Evolutionary conservation across 805 yeast species (phyloP), one percentile per base, ranked within the genome.

Genomic region (Kodamaea jinghongensis): DNA sequence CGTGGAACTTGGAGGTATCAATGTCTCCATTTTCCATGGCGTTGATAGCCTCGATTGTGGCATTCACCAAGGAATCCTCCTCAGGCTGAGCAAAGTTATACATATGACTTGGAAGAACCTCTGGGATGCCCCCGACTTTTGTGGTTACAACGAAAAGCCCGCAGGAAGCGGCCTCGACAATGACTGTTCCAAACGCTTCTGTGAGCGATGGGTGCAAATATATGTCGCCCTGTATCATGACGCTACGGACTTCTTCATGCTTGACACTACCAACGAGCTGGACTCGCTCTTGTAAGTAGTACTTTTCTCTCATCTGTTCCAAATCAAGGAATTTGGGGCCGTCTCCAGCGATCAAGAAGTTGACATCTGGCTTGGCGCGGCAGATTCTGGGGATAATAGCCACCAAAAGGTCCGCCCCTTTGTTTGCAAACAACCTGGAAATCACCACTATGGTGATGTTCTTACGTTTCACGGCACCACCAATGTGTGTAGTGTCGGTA

Each of bases 81-180:
- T 91, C 86, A 0, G 97, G 95, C 11, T 81, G 74, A 0, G 98
- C 90, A 61, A 86, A 93, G 1, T 84, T 83, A 1, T 96, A 89
- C 98, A 93, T 93, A 52, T 89, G 86, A 16, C 74, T 73, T 0
- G 99, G 99, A 28, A 93, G 63, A 3, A 93, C 98, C 56, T 93
- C 99, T 0, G 97, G 97, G 28, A 93, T 90, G 4, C 99, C 99
- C 9, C 99, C 99, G 0, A 93, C 99, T 42, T 81, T 79, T 0
- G 99, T 93, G 0, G 97, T 89, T 0, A 93, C 99, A 2, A 93
- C 96, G 13, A 86, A 71, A 27, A 93, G 60, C 0, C 97, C 97
- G 67, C 98, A 93, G 1, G 96, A 84, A 0, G 97, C 99, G 0
- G 99, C 99, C 58, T 93, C 99, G 0, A 93, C 96, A 8, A 93